Percentiles rank a stretch among this genome's conserved stretches.
Conservation (phyloP, 805 yeast species). For the Nakazawaea laoshanensis region DNA sequence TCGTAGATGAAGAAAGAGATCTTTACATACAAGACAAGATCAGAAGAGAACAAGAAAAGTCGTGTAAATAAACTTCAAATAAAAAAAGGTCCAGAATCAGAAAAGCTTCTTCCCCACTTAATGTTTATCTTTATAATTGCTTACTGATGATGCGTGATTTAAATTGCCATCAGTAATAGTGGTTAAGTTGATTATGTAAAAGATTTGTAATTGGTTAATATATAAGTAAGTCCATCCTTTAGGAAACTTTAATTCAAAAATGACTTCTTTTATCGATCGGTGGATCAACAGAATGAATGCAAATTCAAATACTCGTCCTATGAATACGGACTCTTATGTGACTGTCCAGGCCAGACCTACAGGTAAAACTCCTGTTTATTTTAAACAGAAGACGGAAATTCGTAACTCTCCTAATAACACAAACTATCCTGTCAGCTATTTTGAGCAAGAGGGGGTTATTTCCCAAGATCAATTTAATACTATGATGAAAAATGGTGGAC, state of each 20-base stretch:
- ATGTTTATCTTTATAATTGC: no score
- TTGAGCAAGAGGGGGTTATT: conserved; percentile 2
- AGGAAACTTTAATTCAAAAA: no score
- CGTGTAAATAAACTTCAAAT: no score
- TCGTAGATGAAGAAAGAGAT: conserved; percentile 64
- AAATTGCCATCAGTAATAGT: no score
- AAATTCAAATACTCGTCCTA: conserved; percentile 5
- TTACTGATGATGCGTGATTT: no score
- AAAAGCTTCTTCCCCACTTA: no score
- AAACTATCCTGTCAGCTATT: conserved; percentile 9
- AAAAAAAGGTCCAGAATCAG: no score
- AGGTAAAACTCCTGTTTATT: conserved; percentile 8
- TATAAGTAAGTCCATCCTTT: no score
- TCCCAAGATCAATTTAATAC: conserved; percentile 3
- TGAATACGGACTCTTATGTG: conserved; percentile 1
- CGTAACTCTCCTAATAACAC: conserved; percentile 6
- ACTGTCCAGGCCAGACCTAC: conserved; percentile 1
- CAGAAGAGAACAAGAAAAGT: conserved; percentile 22
- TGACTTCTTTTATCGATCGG: conserved; percentile 11
- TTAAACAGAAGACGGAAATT: neutral
- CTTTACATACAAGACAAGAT: conserved; percentile 51
- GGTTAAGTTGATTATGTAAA: no score
- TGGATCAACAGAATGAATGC: conserved; percentile 9
- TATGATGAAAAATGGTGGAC: conserved; percentile 1
- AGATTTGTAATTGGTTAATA: no score